Percentiles rank a stretch among this genome's conserved stretches.
Conservation (phyloP, 345 rosid genomes). For the Nephelium lappaceum region DNA sequence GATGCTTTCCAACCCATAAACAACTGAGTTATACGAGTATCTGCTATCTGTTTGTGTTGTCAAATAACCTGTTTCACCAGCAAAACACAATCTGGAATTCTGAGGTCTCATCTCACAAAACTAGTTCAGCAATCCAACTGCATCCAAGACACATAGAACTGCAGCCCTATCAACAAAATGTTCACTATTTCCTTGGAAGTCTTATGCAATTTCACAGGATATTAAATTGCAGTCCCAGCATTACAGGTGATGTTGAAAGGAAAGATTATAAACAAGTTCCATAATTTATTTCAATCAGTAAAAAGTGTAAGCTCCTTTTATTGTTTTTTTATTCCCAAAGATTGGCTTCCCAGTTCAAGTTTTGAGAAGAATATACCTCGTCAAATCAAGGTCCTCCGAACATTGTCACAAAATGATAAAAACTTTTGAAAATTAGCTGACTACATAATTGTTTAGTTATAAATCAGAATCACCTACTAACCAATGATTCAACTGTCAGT, state of each 20-base stretch:
- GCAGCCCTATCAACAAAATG: constrained; percentile 4
- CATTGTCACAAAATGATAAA: not conserved
- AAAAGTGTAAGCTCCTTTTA: not conserved
- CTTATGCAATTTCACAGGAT: not conserved
- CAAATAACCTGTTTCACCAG: not conserved
- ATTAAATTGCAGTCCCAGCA: not conserved
- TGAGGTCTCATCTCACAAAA: not conserved
- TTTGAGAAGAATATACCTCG: not conserved
- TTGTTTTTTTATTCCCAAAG: not conserved
- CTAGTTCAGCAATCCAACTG: constrained; percentile 15
- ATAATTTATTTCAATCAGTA: not conserved
- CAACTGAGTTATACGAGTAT: not conserved
- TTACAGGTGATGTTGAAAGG: not conserved
- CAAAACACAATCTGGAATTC: not conserved
- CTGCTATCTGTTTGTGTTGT: not conserved
- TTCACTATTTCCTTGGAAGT: not conserved
- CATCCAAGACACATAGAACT: not conserved
- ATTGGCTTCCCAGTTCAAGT: not conserved
- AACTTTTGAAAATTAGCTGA: not conserved
- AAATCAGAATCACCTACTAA: not conserved
- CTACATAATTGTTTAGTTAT: not conserved
- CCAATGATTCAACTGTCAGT: not conserved
- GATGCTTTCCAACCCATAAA: constrained; percentile 5
- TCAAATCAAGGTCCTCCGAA: not conserved
- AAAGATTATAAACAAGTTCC: not conserved